Percentiles rank a stretch among this genome's conserved stretches.
Evolutionary conservation across 1,284 basidiomycete genomes (phyloP).

Genomic region (Meripilus lineatus): DNA sequence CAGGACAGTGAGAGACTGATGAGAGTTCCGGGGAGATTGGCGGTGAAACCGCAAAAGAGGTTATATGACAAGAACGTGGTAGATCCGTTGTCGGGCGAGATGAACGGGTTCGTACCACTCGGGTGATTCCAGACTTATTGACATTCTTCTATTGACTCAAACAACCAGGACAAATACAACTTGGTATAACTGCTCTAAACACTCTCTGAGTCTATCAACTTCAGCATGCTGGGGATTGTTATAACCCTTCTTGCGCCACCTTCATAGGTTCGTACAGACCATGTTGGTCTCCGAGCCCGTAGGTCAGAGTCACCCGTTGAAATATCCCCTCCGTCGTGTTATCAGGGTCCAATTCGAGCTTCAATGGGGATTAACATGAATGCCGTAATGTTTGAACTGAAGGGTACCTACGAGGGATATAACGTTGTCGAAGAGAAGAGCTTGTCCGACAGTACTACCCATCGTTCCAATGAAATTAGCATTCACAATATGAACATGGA

Average conservation of each 20-base stretch:
- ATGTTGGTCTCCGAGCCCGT: conserved; percentile 79
- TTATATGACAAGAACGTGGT: no score
- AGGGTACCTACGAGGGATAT: conserved; percentile 64
- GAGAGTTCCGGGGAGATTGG: no score
- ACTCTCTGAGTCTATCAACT: no score
- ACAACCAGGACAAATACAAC: no score
- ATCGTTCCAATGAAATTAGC: conserved; percentile 57
- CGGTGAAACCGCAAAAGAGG: no score
- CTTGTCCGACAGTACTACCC: conserved; percentile 85
- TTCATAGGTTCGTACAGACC: conserved; percentile 52
- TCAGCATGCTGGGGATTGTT: no score
- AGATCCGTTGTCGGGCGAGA: no score
- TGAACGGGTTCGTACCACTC: no score
- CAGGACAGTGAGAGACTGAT: no score
- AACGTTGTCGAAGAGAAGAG: conserved; percentile 90
- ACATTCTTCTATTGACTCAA: no score
- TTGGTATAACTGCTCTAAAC: no score
- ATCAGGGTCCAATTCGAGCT: conserved; percentile 62
- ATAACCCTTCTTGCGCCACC: conserved; percentile 27
- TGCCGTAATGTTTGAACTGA: not conserved
- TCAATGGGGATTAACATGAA: conserved; percentile 9
- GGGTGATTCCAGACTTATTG: no score
- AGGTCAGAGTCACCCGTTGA: conserved; percentile 74
- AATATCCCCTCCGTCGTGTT: conserved; percentile 44
- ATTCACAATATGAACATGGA: conserved; percentile 93